Percentiles rank a stretch among this genome's conserved stretches.
Conservation (phyloP, 2,329 filamentous ascomycete species). For the Curvularia lunata region DNA sequence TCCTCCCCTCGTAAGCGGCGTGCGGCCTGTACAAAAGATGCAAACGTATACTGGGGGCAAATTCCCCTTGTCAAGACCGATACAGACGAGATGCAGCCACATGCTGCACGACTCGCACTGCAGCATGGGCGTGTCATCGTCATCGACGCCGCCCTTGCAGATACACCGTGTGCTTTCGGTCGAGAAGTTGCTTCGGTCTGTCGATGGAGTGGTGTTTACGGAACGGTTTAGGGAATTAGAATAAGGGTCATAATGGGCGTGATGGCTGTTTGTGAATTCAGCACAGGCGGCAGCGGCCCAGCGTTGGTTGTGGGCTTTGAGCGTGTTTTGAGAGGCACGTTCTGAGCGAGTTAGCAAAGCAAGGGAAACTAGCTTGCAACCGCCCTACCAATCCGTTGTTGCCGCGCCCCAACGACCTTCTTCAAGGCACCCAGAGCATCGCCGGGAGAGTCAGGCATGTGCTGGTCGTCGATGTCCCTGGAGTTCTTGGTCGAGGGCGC, state of each 20-base stretch:
- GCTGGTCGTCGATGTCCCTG: slow-evolving; percentile 29
- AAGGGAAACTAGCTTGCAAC: slow-evolving; percentile 4
- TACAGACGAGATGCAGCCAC: slow-evolving; percentile 66
- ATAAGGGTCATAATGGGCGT: slow-evolving; percentile 44
- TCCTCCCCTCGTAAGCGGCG: slow-evolving; percentile 20
- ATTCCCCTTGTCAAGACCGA: slow-evolving; percentile 59
- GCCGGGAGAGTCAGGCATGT: slow-evolving; percentile 43
- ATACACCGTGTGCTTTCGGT: slow-evolving; percentile 62
- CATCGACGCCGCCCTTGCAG: slow-evolving; percentile 57
- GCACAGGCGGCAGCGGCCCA: slow-evolving; percentile 53
- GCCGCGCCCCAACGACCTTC: slow-evolving; percentile 49
- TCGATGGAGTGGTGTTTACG: slow-evolving; percentile 61
- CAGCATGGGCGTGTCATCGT: slow-evolving; percentile 64
- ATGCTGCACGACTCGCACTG: slow-evolving; percentile 70
- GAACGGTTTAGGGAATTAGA: slow-evolving; percentile 47
- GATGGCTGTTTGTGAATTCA: slow-evolving; percentile 38
- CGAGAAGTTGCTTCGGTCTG: slow-evolving; percentile 59
- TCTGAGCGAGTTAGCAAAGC: slow-evolving; percentile 32
- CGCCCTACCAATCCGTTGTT: slow-evolving; percentile 44
- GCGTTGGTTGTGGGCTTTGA: slow-evolving; percentile 54
- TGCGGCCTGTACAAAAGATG: slow-evolving; percentile 48
- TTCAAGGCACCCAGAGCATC: slow-evolving; percentile 52
- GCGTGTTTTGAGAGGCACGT: slow-evolving; percentile 44
- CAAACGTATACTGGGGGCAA: slow-evolving; percentile 52
- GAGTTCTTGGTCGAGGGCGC: slow-evolving; percentile 31